Conservation (phyloP, 2,329 filamentous ascomycete genomes). For the Pseudogymnoascus sp. region DNA sequence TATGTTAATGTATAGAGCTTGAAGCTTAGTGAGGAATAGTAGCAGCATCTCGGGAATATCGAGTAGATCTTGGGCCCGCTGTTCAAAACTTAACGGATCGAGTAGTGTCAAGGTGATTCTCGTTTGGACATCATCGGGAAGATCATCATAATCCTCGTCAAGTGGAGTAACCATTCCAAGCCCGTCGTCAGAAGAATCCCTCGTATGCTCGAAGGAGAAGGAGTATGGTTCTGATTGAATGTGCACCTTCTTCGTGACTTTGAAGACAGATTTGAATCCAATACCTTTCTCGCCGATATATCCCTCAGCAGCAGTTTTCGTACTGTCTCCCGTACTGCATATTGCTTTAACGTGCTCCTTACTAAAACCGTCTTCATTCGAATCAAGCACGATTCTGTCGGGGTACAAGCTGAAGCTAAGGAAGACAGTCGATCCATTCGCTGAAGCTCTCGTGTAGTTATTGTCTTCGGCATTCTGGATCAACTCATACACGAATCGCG, state of each 20-base stretch:
- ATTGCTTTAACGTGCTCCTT: slow-evolving; percentile 30
- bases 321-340: slow-evolving; percentile 30
- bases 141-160: slow-evolving; percentile 9
- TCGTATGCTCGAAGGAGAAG: slow-evolving; percentile 30
- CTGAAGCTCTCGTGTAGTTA: slow-evolving; percentile 19
- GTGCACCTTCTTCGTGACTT: slow-evolving; percentile 28
- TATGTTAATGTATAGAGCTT: slow-evolving; percentile 7
- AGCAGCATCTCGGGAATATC: slow-evolving; percentile 7
- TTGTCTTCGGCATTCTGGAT: slow-evolving; percentile 38
- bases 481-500: slow-evolving; percentile 15
- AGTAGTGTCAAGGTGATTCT: slow-evolving; percentile 11
- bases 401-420: slow-evolving; percentile 12
- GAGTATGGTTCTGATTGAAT: slow-evolving; percentile 33
- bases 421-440: slow-evolving; percentile 14
- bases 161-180: slow-evolving; percentile 29
- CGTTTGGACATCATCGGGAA: slow-evolving; percentile 7
- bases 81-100: slow-evolving; percentile 9
- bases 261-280: slow-evolving; percentile 31
- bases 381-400: slow-evolving; percentile 33
- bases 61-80: background rate
- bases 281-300: slow-evolving; percentile 32
- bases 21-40: slow-evolving; percentile 12
- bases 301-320: slow-evolving; percentile 24
- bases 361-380: slow-evolving; percentile 28
- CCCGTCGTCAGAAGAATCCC: slow-evolving; percentile 11